Evolutionary conservation across 148 eudicot genomes (phyloP).

Genomic region (Mesembryanthemum crystallinum): DNA sequence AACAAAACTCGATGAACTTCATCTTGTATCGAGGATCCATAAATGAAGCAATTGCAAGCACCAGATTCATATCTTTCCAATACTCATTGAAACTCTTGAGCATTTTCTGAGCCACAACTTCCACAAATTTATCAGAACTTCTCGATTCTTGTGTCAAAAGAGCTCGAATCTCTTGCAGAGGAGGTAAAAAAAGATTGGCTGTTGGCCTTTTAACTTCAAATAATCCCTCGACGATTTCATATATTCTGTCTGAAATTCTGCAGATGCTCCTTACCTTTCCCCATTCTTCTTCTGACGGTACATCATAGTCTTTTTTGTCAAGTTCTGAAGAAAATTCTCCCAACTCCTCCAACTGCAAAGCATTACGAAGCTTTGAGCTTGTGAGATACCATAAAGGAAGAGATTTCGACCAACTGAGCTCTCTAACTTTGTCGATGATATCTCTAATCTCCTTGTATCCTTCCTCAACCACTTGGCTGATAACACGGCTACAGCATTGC

Average conservation of each 20-base stretch:
- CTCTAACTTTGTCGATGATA: conserved; percentile 18
- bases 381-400: conserved; percentile 28
- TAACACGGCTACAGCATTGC: conserved; percentile 10
- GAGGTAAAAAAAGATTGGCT: conserved; percentile 22
- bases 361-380: conserved; percentile 9
- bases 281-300: conserved; percentile 35
- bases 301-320: conserved; percentile 2
- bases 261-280: conserved; percentile 20
- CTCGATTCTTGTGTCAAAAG: conserved; percentile 12
- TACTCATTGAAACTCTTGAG: conserved; percentile 19
- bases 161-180: conserved; percentile 24
- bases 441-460: conserved; percentile 17
- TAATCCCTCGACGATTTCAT: conserved; percentile 9
- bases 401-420: conserved; percentile 8
- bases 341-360: conserved; percentile 13
- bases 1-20: conserved; percentile 22
- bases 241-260: conserved; percentile 18
- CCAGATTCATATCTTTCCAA: conserved; percentile 22
- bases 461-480: conserved; percentile 14
- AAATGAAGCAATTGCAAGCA: conserved; percentile 25
- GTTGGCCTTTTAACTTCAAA: conserved; percentile 26
- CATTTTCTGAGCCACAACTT: conserved; percentile 23
- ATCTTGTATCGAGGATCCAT: conserved; percentile 35
- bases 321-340: conserved; percentile 16
- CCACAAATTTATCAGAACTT: conserved; percentile 20